These are phyloP conservation scores for Camelina neglecta DNA, from an alignment of 345 rosid genomes.

Conservation along the genomic window DNA sequence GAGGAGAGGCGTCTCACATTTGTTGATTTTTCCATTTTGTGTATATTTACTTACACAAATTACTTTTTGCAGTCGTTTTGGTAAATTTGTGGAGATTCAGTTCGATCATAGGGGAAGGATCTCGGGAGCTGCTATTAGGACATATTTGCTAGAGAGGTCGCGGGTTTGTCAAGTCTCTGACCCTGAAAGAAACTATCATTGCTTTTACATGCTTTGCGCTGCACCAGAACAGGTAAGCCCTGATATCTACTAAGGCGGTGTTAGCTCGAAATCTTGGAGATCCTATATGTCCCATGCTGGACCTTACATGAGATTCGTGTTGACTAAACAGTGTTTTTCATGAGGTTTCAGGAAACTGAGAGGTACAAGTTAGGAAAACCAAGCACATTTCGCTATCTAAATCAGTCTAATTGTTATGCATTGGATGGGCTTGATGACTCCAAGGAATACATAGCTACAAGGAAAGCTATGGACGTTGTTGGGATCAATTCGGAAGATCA, in stretches of 20 bases:
- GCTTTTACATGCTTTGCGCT: constrained; percentile 99
- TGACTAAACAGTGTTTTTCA: constrained; percentile 18
- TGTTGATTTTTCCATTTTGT: constrained; percentile 15
- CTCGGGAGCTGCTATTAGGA: constrained; percentile 98
- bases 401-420: constrained; percentile 84
- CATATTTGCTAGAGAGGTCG: constrained; percentile 93
- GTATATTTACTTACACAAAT: constrained; percentile 32
- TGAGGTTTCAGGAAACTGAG: constrained; percentile 64
- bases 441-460: constrained; percentile 77
- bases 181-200: constrained; percentile 98
- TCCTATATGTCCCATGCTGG: constrained; percentile 16
- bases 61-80: constrained; percentile 81
- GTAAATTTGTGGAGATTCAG: constrained; percentile 98
- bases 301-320: background rate
- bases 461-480: constrained; percentile 94
- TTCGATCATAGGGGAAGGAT: constrained; percentile 82
- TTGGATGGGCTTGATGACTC: constrained; percentile 84
- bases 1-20: constrained; percentile 30
- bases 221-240: constrained; percentile 76
- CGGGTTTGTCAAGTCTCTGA: constrained; percentile 99
- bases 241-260: constrained; percentile 29
- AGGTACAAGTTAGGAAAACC: constrained; percentile 84
- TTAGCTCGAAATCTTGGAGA: constrained; percentile 10
- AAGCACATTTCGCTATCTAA: constrained; percentile 83
- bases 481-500: constrained; percentile 83